phyloP scores from a whole-genome alignment of 768 basidiomycete genomes.

The Baorangia bicolor region DNA sequence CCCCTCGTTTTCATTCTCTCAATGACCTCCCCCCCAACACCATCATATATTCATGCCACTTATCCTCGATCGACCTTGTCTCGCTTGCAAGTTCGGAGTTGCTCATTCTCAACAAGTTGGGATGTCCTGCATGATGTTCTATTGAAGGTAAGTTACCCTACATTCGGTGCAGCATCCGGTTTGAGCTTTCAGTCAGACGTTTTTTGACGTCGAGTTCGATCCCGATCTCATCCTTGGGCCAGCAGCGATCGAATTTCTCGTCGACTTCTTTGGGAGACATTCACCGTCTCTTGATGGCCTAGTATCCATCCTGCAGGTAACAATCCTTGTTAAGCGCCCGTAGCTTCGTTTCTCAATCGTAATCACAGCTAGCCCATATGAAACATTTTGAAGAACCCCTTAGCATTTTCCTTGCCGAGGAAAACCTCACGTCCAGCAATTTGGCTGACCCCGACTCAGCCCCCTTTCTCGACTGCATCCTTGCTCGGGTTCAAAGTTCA shows the following conservation, averaged over 20 bases:
- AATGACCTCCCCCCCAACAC: slow-evolving; percentile 52
- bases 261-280: slow-evolving; percentile 57
- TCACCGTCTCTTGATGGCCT: slow-evolving; percentile 56
- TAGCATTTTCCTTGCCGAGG: slow-evolving; percentile 30
- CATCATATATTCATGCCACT: slow-evolving; percentile 56
- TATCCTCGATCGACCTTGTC: slow-evolving; percentile 62
- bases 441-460: slow-evolving; percentile 23
- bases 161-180: not conserved
- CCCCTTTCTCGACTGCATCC: slow-evolving; percentile 39
- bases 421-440: not conserved
- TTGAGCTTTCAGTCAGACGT: slow-evolving; percentile 41
- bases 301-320: slow-evolving; percentile 61
- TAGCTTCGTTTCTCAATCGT: not conserved
- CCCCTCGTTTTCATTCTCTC: slow-evolving; percentile 67
- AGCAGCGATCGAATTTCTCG: slow-evolving; percentile 49
- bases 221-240: slow-evolving; percentile 65
- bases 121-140: slow-evolving; percentile 54
- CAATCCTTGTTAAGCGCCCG: not conserved
- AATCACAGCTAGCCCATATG: slow-evolving; percentile 55
- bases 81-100: slow-evolving; percentile 52
- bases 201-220: slow-evolving; percentile 62
- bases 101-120: slow-evolving; percentile 48
- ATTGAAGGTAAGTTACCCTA: slow-evolving; percentile 42
- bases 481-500: slow-evolving; percentile 34
- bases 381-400: slow-evolving; percentile 72